Base-by-base conservation (phyloP, 192 early-diverging fungal genomes). In the Gonapodya sp. region DNA sequence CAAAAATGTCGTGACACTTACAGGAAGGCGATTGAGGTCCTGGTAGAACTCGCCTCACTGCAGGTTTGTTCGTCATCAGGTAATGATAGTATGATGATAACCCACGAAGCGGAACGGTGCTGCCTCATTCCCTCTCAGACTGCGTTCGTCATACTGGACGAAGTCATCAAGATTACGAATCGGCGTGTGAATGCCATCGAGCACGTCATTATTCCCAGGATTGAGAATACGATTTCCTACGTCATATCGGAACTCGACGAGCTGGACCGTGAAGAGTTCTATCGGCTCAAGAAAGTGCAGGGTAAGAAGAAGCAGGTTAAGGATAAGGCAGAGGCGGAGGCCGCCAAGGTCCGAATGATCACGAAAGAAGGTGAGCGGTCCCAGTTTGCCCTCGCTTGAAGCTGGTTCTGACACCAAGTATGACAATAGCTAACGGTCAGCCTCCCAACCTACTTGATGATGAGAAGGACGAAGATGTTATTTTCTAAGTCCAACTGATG, bases 121-220 rank as follows among this genome's bases (percentile, higher is more conserved):
- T 1, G 24, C 77, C 0, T 33, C 78, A 1, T 35, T 18, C 82
- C 1, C 34, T 24, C 24, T 18, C 84, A 96, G 90, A 99, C 98
- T 16, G 97, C 98, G 0, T 99, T 99, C 87, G 95, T 98, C 1
- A 97, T 98, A 78, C 87, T 99, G 78, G 98, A 99, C 85, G 98
- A 99, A 88, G 97, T 99, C 75, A 99, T 99, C 86, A 98, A 97
- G 90, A 84, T 97, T 33, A 99, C 98, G 0, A 99, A 99, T 87
- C 93, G 98, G 80, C 92, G 98, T 82, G 98, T 99, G 31, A 99
- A 99, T 81, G 98, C 98, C 31, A 98, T 99, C 83, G 98, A 99
- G 85, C 94, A 98, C 85, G 96, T 99, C 77, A 99, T 98, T 84
- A 99, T 99, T 82, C 98, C 98, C 33, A 91, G 93, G 37, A 94